Base-by-base conservation (phyloP, 768 basidiomycete species). In the Hypholoma sublateritium region DNA sequence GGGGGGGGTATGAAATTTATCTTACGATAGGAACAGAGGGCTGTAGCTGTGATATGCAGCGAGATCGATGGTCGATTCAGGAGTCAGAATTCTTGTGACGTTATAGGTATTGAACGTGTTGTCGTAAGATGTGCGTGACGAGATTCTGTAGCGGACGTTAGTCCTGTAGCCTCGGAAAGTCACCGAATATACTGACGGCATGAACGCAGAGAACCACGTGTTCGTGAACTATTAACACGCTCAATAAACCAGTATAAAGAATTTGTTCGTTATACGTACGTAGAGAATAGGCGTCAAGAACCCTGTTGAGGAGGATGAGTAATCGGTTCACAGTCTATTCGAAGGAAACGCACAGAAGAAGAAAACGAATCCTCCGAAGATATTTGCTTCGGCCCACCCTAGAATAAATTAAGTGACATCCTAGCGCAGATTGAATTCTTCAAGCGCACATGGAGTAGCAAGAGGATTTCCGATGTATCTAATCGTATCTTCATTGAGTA, bases 371-470 rank as follows among this genome's bases (percentile, higher is more conserved):
- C 85, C 82, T 32, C 64, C 70, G 4, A 78, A 72, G 52, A 90
- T 74, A 68, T 90, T 90, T 2, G 84, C 87, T 62, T 85, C 82
- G 3, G 87, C 87, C 87, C 87, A 89, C 87, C 88, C 69, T 70
- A 46, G 1, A 45, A 56, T 25, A 37, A 8, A 21, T n/a, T 24
- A 6, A 43, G 44, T 9, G 52, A 50, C 21, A 16, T 56, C 56
- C 16, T 22, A 9, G 4, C 19, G 17, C 52, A 53, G 28, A 1
- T 32, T 41, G 16, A 36, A 17, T n/a, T 16, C 5, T 50, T 5
- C 28, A 32, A 32, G 28, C 66, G 22, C 59, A 75, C 76, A 77
- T 42, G 76, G 77, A 16, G 76, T 78, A 19, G 77, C 76, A 28
- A 78, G 70, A 3, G 89, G 89, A 44, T 80, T 80, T 24, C 81